A percentile compares a stretch with the other conserved stretches of the same genome.
These are phyloP conservation scores for Wickerhamomyces queroliae DNA, from an alignment of 805 yeast genomes.

Conservation along the genomic window DNA sequence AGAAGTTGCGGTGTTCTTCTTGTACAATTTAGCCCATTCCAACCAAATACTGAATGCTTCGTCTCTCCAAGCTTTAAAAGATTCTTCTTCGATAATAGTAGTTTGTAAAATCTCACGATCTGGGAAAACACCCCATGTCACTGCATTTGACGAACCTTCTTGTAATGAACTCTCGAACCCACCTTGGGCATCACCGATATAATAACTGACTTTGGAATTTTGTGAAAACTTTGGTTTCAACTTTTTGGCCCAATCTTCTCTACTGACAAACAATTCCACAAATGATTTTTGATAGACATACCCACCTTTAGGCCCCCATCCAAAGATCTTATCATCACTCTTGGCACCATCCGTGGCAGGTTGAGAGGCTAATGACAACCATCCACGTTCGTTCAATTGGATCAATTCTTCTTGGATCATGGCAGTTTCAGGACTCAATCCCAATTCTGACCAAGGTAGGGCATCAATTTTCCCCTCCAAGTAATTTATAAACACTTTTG, in stretches of 20 bases:
- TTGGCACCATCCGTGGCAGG: conserved; percentile 83
- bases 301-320: conserved; percentile 97
- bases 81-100: conserved; percentile 86
- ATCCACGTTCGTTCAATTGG: conserved; percentile 65
- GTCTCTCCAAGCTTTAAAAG: conserved; percentile 93
- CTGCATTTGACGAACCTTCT: conserved; percentile 60
- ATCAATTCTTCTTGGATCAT: conserved; percentile 88
- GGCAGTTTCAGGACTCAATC: conserved; percentile 84
- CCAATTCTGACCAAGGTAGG: conserved; percentile 89
- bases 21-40: conserved; percentile 86
- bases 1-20: conserved; percentile 43
- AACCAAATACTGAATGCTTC: conserved; percentile 90
- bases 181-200: conserved; percentile 60
- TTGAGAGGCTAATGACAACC: conserved; percentile 90
- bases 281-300: conserved; percentile 88
- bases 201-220: conserved; percentile 60
- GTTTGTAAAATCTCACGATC: conserved; percentile 86
- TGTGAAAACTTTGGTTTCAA: conserved; percentile 45
- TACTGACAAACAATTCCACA: conserved; percentile 82
- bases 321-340: conserved; percentile 82
- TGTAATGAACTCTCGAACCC: conserved; percentile 56
- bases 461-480: conserved; percentile 69
- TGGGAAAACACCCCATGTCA: conserved; percentile 98
- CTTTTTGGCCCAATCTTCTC: conserved; percentile 55
- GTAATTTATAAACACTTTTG: conserved; percentile 63